Base-by-base conservation (phyloP, 345 rosid genomes). In the Eutrema japonicum region DNA sequence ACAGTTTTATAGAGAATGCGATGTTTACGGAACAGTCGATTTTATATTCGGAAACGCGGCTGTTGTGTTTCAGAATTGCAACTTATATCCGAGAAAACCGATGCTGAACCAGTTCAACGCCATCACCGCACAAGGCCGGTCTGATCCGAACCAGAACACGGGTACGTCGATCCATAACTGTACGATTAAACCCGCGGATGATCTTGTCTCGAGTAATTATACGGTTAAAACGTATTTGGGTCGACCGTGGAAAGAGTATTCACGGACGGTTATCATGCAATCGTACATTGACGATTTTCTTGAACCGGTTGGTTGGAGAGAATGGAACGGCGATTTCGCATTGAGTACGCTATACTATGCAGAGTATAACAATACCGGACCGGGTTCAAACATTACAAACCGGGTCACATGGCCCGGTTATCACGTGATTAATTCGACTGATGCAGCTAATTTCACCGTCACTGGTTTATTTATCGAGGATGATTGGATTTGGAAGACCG, bases 1-100 rank as follows among this genome's bases (percentile, higher is more conserved):
- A 58, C 97, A 92, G 63, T 92, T 92, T 72, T 95, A 95, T 55
- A 81, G 97, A 10, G 96, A 87, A 59, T 95, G 99, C 1, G 96
- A 95, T 50, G 69, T 95, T 6, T 95, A 89, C 13, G 99, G 99
- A 1, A 95, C 99, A 0, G 96, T 92, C 0, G 99, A 95, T 51
- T 95, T 88, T 66, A 95, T 95, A 54, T 95, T 95, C 10, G 99
- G 99, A 6, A 95, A 95, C 48, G 99, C 96, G 0, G 97, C 96
- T 0, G 97, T 81, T 1, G 89, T 95, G 41, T 64, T 92, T 14
- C 97, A 92, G 32, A 85, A 83, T 55, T 92, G 99, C 65, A 88
- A 84, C 76, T 0, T 95, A 22, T 89, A 86, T 33, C 90, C 97
- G 4, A 84, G 96, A 29, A 83, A 77, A 14, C 99, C 99, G 0